phyloP scores from a whole-genome alignment of 257 asterid genomes.

The Parsonsia alboflavescens region DNA sequence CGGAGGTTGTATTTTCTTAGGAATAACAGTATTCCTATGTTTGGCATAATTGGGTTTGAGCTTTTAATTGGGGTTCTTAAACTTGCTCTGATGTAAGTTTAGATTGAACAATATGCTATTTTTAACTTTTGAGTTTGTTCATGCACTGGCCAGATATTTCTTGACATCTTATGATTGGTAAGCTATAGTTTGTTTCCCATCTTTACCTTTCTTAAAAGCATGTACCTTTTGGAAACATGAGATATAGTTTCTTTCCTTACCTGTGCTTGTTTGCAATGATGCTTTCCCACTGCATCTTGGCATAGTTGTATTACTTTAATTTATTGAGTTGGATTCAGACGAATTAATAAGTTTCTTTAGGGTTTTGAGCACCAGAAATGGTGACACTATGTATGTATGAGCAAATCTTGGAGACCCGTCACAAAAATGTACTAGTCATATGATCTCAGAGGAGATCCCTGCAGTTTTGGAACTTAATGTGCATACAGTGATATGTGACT shows the following conservation, averaged over 20 bases:
- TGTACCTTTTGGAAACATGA: background rate
- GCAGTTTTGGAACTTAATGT: background rate
- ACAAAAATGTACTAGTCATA: background rate
- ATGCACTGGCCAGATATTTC: background rate
- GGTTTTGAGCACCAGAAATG: background rate
- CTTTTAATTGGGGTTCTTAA: background rate
- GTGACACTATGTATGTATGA: background rate
- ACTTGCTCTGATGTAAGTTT: background rate
- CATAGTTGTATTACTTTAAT: background rate
- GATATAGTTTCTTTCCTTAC: background rate
- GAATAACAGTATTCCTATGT: background rate
- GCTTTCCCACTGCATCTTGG: background rate
- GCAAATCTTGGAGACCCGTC: background rate
- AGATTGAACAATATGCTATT: background rate
- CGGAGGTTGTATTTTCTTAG: too few relatives aligned
- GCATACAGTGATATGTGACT: background rate
- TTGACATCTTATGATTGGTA: background rate
- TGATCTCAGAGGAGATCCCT: background rate
- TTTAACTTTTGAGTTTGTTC: too few relatives aligned
- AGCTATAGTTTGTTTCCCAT: background rate
- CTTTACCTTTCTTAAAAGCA: background rate
- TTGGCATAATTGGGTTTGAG: background rate
- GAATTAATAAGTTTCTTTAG: background rate
- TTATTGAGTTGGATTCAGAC: background rate
- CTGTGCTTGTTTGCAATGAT: background rate